Percentiles rank a stretch among this genome's conserved stretches.
phyloP scores from a whole-genome alignment of 306 rosid species.

The Arachis stenosperma region DNA sequence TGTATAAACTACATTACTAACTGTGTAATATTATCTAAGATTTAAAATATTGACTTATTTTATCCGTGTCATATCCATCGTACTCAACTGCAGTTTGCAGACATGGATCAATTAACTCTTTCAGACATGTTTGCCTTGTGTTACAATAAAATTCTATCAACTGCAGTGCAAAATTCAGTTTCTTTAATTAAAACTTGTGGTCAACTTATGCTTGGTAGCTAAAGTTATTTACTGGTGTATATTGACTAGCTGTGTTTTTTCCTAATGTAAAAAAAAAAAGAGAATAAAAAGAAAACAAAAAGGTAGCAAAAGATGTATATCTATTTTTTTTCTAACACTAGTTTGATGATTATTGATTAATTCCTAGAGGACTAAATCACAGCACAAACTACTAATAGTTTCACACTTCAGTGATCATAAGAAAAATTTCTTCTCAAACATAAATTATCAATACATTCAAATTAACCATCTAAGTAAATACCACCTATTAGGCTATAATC shows the following conservation, averaged over 20 bases:
- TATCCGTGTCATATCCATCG: background rate
- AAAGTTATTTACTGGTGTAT: background rate
- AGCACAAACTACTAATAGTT: constrained; percentile 17
- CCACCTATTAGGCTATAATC: constrained; percentile 1
- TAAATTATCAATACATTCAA: background rate
- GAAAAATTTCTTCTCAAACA: background rate
- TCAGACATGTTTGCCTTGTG: background rate
- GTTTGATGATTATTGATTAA: constrained; percentile 1
- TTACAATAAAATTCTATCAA: constrained; percentile 12
- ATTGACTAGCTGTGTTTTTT: background rate
- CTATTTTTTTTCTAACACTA: background rate
- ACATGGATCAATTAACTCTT: constrained; percentile 13
- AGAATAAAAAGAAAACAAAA: too few relatives aligned
- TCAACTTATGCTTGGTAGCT: background rate
- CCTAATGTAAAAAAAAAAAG: too few relatives aligned
- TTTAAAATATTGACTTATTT: background rate
- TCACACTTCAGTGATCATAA: background rate
- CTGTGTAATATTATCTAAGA: background rate
- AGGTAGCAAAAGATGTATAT: too few relatives aligned
- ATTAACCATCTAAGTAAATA: constrained; percentile 17
- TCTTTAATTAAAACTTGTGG: background rate
- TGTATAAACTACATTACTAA: background rate
- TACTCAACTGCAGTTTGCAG: background rate
- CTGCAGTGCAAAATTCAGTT: constrained; percentile 9
- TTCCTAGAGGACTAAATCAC: background rate